A percentile compares a stretch with the other conserved stretches of the same genome.
These are phyloP conservation scores for Pseudocercospora macadamiae DNA, from an alignment of 2,329 filamentous ascomycete species.

Conservation along the genomic window DNA sequence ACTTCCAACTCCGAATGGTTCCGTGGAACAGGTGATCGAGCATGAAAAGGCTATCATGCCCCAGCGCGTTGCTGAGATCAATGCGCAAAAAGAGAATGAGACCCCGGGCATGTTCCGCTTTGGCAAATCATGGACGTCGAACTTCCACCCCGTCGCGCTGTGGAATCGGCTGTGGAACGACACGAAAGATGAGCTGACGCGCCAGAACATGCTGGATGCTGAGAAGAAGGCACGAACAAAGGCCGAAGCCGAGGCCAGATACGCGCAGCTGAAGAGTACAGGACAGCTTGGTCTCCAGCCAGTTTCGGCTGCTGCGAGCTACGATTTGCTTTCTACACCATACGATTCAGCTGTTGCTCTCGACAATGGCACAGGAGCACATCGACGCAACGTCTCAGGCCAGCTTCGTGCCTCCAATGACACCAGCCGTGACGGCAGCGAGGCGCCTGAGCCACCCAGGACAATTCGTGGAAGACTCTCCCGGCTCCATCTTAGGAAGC, in stretches of 20 bases:
- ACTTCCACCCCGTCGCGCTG: slow-evolving; percentile 57
- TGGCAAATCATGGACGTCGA: slow-evolving; percentile 57
- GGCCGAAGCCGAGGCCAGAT: slow-evolving; percentile 54
- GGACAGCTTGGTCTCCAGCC: slow-evolving; percentile 48
- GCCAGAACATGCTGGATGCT: slow-evolving; percentile 43
- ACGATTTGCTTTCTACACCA: slow-evolving; percentile 20
- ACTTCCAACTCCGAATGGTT: slow-evolving; percentile 19
- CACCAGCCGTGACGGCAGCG: slow-evolving; percentile 22
- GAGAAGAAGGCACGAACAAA: slow-evolving; percentile 46
- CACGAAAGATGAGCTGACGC: slow-evolving; percentile 45
- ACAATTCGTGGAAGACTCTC: slow-evolving; percentile 23
- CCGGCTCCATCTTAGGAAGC: slow-evolving; percentile 35
- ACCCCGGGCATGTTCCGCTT: slow-evolving; percentile 56
- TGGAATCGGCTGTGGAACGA: slow-evolving; percentile 53
- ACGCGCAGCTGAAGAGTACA: slow-evolving; percentile 57
- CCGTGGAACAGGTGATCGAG: slow-evolving; percentile 25
- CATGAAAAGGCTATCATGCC: slow-evolving; percentile 27
- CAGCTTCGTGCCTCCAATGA: slow-evolving; percentile 19
- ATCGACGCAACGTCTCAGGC: slow-evolving; percentile 23
- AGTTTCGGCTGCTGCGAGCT: slow-evolving; percentile 3
- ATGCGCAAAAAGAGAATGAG: slow-evolving; percentile 39
- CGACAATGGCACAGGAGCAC: slow-evolving; percentile 23
- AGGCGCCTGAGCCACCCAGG: slow-evolving; percentile 27
- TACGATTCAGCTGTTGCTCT: slow-evolving; percentile 37
- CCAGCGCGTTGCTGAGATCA: slow-evolving; percentile 26